phyloP scores from a whole-genome alignment of 768 basidiomycete species.

The Exidia glandulosa region DNA sequence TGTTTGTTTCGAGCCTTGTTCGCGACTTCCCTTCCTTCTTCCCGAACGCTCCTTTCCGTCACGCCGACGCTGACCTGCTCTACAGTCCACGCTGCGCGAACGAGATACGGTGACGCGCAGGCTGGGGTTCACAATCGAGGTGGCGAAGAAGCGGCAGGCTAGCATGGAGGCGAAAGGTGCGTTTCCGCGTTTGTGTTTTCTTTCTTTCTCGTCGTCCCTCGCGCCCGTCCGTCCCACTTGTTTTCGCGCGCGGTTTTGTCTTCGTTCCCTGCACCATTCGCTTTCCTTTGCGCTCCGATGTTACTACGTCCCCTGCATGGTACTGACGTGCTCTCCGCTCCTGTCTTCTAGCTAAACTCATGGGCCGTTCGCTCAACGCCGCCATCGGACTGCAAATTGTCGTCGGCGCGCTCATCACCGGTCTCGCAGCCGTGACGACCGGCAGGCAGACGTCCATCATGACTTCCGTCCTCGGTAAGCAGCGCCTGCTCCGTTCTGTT shows the following conservation, averaged over 20 bases:
- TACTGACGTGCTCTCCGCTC: neutral
- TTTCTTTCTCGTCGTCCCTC: too few relatives aligned
- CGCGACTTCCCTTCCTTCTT: too few relatives aligned
- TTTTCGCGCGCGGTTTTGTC: too few relatives aligned
- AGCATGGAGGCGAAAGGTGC: neutral
- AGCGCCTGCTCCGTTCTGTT: neutral
- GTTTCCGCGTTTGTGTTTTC: too few relatives aligned
- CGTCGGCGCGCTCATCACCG: slow-evolving; percentile 58
- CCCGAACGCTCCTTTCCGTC: too few relatives aligned
- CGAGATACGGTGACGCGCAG: neutral
- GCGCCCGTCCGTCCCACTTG: neutral
- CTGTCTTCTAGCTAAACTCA: slow-evolving; percentile 6
- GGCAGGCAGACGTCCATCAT: slow-evolving; percentile 16
- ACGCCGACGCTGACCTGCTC: too few relatives aligned
- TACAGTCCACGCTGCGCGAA: too few relatives aligned
- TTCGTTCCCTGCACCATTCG: too few relatives aligned
- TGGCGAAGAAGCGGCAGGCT: neutral
- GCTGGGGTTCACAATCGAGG: neutral
- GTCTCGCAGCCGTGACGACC: slow-evolving; percentile 38
- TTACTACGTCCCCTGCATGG: neutral
- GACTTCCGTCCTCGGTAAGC: neutral
- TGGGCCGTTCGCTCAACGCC: slow-evolving; percentile 20
- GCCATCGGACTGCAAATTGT: slow-evolving; percentile 56
- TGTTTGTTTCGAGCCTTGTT: too few relatives aligned
- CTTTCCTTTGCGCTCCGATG: too few relatives aligned